These are phyloP conservation scores for Mimosa pudica DNA, from an alignment of 306 rosid genomes.

Conservation along the genomic window DNA sequence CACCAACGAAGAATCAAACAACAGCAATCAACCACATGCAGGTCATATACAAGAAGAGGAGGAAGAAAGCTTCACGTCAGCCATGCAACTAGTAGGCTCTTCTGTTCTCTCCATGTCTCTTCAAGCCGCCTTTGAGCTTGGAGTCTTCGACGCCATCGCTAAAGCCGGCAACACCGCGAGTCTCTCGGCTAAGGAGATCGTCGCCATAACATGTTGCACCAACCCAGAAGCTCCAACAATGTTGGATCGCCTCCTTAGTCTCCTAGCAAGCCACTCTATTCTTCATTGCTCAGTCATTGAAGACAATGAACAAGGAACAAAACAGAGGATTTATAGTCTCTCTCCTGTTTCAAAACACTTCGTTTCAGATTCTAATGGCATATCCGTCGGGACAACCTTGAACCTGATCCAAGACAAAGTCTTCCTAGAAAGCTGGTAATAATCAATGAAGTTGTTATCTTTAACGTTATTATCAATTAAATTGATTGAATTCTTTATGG, in stretches of 20 bases:
- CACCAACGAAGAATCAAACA: not conserved
- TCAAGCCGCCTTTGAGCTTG: constrained; percentile 48
- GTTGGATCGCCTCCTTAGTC: constrained; percentile 59
- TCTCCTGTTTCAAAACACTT: constrained; percentile 43
- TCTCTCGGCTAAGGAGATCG: constrained; percentile 47
- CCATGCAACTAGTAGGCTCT: constrained; percentile 38
- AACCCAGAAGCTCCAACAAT: constrained; percentile 49
- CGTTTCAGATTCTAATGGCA: constrained; percentile 46
- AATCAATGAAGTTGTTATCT: not conserved
- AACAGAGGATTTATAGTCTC: constrained; percentile 43
- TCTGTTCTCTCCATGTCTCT: constrained; percentile 42
- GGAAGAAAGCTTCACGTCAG: not conserved
- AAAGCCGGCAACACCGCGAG: constrained; percentile 36
- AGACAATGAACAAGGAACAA: not conserved
- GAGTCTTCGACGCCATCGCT: constrained; percentile 53
- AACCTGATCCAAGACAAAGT: constrained; percentile 41
- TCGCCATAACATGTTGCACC: constrained; percentile 23
- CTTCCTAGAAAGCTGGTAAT: constrained; percentile 47
- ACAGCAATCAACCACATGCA: not conserved
- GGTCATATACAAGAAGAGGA: not conserved
- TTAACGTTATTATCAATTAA: not conserved
- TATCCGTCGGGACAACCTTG: constrained; percentile 38
- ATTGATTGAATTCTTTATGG: too few relatives aligned
- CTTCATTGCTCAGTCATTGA: constrained; percentile 35
- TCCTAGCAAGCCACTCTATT: constrained; percentile 51